phyloP scores from a whole-genome alignment of 148 eudicot genomes.

The Vaccinium darrowii region DNA sequence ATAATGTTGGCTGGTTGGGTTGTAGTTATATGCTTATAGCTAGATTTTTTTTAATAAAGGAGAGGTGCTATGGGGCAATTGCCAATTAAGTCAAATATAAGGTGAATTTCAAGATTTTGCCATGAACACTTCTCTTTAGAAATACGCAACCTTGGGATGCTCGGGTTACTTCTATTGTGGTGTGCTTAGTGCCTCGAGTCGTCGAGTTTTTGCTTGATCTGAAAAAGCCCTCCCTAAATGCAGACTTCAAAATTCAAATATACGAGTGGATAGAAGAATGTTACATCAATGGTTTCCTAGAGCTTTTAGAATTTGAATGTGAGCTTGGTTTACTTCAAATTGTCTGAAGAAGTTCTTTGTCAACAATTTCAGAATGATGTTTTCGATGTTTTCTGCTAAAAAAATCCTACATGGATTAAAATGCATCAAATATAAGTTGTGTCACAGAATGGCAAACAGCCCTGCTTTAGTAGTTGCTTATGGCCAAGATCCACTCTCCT shows the following conservation, averaged over 20 bases:
- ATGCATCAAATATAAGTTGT: no score
- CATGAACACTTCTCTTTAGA: not conserved
- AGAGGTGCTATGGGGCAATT: not conserved
- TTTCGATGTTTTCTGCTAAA: no score
- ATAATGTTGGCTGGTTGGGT: not conserved
- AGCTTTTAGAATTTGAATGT: not conserved
- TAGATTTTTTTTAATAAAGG: not conserved
- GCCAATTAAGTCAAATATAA: not conserved
- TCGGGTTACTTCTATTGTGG: not conserved
- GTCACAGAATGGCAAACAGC: no score
- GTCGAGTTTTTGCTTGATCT: not conserved
- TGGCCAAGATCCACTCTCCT: no score
- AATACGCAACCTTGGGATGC: not conserved
- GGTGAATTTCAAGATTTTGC: not conserved
- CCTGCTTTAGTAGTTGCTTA: no score
- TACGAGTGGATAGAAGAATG: not conserved
- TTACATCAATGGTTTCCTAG: not conserved
- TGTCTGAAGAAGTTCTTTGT: not conserved
- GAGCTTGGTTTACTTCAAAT: not conserved
- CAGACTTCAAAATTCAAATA: not conserved
- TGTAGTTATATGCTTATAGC: not conserved
- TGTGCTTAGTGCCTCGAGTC: not conserved
- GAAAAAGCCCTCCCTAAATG: not conserved
- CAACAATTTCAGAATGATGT: not conserved
- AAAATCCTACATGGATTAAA: no score